Conservation (phyloP, 164 flowering plant species). For the Cinnamomum micranthum region DNA sequence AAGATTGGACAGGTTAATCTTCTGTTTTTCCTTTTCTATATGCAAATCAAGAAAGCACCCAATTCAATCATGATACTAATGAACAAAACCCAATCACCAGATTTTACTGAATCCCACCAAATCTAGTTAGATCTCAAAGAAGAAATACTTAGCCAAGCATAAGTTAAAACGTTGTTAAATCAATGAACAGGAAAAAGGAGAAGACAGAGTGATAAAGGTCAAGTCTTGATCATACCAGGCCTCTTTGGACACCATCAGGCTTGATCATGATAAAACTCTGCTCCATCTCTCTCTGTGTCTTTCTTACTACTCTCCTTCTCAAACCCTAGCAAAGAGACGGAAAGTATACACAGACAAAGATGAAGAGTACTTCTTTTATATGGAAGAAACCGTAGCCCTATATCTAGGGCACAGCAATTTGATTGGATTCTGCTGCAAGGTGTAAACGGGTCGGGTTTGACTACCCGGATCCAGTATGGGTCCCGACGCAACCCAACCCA, state of each 20-base stretch:
- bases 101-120: too few species aligned
- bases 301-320: neutral
- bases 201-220: neutral
- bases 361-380: neutral
- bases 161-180: neutral
- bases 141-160: neutral
- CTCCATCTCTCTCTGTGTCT: slow-evolving; percentile 35
- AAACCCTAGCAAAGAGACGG: neutral
- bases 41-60: too few species aligned
- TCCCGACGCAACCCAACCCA: too few species aligned
- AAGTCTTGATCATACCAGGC: slow-evolving; percentile 31
- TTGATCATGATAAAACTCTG: slow-evolving; percentile 73
- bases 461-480: too few species aligned
- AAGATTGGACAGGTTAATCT: too few species aligned
- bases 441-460: too few species aligned
- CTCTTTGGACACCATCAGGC: slow-evolving; percentile 78
- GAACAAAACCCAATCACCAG: too few species aligned
- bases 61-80: too few species aligned
- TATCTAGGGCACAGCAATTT: too few species aligned
- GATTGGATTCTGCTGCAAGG: too few species aligned
- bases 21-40: too few species aligned
- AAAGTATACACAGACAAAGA: neutral
- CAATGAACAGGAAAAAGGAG: neutral
- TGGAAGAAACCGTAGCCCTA: neutral
- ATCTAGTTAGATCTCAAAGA: too few species aligned